Evolutionary conservation across 2,329 filamentous ascomycete species (phyloP).

Genomic region (Epichloe gansuensis): DNA sequence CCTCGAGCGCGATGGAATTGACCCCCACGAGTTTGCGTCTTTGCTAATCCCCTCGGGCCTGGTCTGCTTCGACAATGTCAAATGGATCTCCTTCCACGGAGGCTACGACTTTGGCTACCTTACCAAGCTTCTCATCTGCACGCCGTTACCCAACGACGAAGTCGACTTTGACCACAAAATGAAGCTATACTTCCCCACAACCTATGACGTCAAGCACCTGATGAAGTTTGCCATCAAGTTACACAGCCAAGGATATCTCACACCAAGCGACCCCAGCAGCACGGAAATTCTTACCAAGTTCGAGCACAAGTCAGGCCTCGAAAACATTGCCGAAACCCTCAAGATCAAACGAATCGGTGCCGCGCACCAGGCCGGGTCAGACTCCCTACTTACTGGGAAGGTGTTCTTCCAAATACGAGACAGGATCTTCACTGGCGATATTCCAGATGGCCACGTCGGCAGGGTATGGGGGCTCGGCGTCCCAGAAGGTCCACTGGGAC

Average conservation of each 20-base stretch:
- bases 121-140: conserved; percentile 80
- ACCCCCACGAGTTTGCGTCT: conserved; percentile 77
- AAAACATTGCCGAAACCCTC: conserved; percentile 86
- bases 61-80: conserved; percentile 73
- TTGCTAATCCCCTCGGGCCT: conserved; percentile 85
- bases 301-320: conserved; percentile 80
- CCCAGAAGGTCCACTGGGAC: conserved; percentile 38
- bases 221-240: conserved; percentile 77
- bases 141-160: conserved; percentile 76
- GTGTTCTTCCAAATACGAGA: conserved; percentile 91
- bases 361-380: conserved; percentile 85
- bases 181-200: conserved; percentile 81
- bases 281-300: conserved; percentile 70
- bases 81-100: conserved; percentile 96
- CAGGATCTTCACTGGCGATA: conserved; percentile 71
- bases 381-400: conserved; percentile 82
- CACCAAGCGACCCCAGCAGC: conserved; percentile 49
- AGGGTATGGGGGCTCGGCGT: conserved; percentile 89
- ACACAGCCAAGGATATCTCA: conserved; percentile 49
- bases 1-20: conserved; percentile 79
- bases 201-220: conserved; percentile 94
- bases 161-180: conserved; percentile 79
- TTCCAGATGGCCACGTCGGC: conserved; percentile 70
- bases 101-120: conserved; percentile 98
- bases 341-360: conserved; percentile 79